Percentiles rank a stretch among this genome's conserved stretches.
These are phyloP conservation scores for Erigeron philadelphicus DNA, from an alignment of 140 eudicot genomes.

Conservation along the genomic window DNA sequence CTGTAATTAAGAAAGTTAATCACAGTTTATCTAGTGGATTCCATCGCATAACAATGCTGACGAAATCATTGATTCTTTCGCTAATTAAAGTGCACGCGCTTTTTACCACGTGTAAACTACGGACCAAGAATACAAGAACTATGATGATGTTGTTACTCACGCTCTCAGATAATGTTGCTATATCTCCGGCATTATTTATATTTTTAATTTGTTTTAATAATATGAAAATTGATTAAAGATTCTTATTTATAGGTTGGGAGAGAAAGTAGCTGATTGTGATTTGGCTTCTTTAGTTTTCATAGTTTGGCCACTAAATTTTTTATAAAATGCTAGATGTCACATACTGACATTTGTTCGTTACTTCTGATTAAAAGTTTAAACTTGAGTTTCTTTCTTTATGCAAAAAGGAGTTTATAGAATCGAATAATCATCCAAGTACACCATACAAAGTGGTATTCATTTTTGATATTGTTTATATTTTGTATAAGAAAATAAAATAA, in stretches of 20 bases:
- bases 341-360: neutral
- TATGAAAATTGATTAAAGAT: slow-evolving; percentile 29
- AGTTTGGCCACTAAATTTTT: slow-evolving; percentile 24
- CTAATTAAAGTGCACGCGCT: neutral
- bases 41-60: slow-evolving; percentile 32
- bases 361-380: too few species aligned
- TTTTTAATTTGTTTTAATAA: slow-evolving; percentile 1
- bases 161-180: slow-evolving; percentile 24
- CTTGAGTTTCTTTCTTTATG: too few species aligned
- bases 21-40: slow-evolving; percentile 36
- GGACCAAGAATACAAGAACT: slow-evolving; percentile 9
- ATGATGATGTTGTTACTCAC: neutral
- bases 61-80: slow-evolving; percentile 40
- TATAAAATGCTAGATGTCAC: neutral
- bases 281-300: slow-evolving; percentile 29
- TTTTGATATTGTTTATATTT: too few species aligned
- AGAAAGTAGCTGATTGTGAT: slow-evolving; percentile 38
- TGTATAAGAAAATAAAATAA: too few species aligned
- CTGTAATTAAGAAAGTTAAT: slow-evolving; percentile 24
- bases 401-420: too few species aligned
- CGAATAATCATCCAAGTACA: too few species aligned
- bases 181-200: slow-evolving; percentile 23
- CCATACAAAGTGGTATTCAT: too few species aligned
- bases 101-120: neutral
- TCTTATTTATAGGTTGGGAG: slow-evolving; percentile 34